Conservation (phyloP, 345 rosid species). For the Sisymbrium irio region DNA sequence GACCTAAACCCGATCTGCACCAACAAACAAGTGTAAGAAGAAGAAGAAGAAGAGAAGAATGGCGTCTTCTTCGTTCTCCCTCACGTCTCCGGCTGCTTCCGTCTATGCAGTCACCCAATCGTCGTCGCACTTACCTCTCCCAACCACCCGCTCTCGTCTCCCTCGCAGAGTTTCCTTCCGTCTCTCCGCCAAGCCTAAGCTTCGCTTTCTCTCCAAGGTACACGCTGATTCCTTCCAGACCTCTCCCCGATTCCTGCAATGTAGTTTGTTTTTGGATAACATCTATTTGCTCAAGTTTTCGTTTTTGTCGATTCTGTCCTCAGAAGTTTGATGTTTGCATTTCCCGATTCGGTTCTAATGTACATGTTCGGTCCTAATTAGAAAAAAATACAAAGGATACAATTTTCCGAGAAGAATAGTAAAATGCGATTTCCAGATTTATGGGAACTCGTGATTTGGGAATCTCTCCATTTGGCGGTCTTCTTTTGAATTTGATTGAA, state of each 20-base stretch:
- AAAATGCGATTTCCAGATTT: background rate
- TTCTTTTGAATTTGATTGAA: background rate
- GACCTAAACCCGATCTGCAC: slow-evolving; percentile 32
- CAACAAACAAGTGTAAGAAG: too few species aligned
- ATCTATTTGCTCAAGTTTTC: background rate
- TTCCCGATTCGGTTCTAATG: background rate
- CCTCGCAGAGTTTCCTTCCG: slow-evolving; percentile 44
- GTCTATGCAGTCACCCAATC: slow-evolving; percentile 36
- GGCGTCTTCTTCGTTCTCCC: slow-evolving; percentile 49
- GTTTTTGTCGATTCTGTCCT: background rate
- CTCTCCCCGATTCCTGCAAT: background rate
- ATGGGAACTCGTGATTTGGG: slow-evolving; percentile 2
- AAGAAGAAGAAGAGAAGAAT: slow-evolving; percentile 19
- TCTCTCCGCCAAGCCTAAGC: slow-evolving; percentile 45
- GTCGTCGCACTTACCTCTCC: slow-evolving; percentile 32
- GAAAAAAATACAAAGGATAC: background rate
- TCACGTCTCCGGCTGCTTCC: slow-evolving; percentile 45
- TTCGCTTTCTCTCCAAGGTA: slow-evolving; percentile 53
- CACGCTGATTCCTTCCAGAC: background rate
- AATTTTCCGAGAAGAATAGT: background rate
- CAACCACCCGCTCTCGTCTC: slow-evolving; percentile 12
- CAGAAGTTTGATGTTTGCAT: background rate
- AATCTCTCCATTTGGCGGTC: background rate
- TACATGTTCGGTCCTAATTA: background rate
- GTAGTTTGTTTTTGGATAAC: background rate